Conservation (phyloP, 2,329 filamentous ascomycete species). For the Paecilomyces formosus region DNA sequence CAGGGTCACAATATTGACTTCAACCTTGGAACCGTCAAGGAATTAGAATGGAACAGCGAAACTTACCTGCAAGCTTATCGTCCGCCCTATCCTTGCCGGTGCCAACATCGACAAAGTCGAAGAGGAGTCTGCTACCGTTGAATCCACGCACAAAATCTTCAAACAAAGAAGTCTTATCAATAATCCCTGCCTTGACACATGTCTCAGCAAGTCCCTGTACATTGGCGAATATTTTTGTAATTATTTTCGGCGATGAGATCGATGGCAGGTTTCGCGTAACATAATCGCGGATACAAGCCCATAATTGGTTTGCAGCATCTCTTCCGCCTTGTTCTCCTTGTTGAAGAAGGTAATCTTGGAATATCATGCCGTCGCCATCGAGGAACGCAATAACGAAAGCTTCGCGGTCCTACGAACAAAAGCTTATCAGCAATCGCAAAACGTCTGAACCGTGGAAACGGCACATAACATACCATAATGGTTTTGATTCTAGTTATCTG, state of each 20-base stretch:
- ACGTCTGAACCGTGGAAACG: neutral
- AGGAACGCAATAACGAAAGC: constrained; percentile 48
- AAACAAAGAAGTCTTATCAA: constrained; percentile 34
- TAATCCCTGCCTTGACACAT: constrained; percentile 39
- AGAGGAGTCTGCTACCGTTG: constrained; percentile 43
- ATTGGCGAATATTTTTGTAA: constrained; percentile 49
- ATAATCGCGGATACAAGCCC: constrained; percentile 36
- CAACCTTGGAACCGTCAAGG: neutral
- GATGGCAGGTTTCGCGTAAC: constrained; percentile 33
- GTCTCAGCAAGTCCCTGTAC: constrained; percentile 43
- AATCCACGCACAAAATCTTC: constrained; percentile 51
- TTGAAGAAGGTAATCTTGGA: constrained; percentile 43
- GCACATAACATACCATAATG: constrained; percentile 33
- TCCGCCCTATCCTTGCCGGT: constrained; percentile 37
- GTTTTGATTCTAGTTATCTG: constrained; percentile 37
- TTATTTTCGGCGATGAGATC: constrained; percentile 40
- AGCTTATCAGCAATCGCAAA: neutral
- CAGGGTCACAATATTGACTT: neutral
- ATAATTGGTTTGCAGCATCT: constrained; percentile 45
- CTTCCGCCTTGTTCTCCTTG: constrained; percentile 47
- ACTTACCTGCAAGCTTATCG: constrained; percentile 42
- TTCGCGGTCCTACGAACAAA: constrained; percentile 38
- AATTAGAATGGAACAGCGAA: constrained; percentile 1
- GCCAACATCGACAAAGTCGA: constrained; percentile 45
- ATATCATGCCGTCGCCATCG: constrained; percentile 51